Percentiles rank a stretch among this genome's conserved stretches.
Evolutionary conservation across 208 protist species (phyloP).

Genomic region (Entamoeba dispar): DNA sequence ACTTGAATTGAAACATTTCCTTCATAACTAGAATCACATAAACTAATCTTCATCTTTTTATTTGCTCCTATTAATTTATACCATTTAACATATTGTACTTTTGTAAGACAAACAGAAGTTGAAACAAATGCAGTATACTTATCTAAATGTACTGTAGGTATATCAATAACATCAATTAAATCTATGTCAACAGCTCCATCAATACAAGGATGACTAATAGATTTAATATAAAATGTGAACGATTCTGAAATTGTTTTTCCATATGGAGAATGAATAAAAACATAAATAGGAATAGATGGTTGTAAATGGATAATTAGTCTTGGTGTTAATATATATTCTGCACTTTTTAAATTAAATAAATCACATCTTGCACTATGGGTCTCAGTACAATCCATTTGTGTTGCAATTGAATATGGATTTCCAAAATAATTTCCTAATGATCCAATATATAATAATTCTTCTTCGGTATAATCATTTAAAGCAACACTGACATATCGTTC

Average conservation of each 20-base stretch:
- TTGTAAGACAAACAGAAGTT: not conserved
- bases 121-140: not conserved
- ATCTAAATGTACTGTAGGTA: too few relatives aligned
- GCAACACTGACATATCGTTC: too few relatives aligned
- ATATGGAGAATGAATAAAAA: not conserved
- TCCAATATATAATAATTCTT: too few relatives aligned
- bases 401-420: too few relatives aligned
- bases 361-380: not conserved
- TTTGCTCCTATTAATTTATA: not conserved
- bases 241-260: not conserved
- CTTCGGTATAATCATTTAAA: too few relatives aligned
- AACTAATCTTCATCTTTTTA: not conserved
- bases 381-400: too few relatives aligned
- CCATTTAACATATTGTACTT: not conserved
- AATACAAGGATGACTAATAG: too few relatives aligned
- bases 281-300: not conserved
- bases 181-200: too few relatives aligned
- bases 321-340: not conserved
- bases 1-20: not conserved
- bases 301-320: not conserved
- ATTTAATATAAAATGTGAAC: not conserved
- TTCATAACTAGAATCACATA: not conserved
- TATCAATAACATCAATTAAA: too few relatives aligned
- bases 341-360: not conserved
- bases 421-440: too few relatives aligned